Evolutionary conservation across 2,329 filamentous ascomycete species (phyloP).

Genomic region (Colletotrichum gigasporum): DNA sequence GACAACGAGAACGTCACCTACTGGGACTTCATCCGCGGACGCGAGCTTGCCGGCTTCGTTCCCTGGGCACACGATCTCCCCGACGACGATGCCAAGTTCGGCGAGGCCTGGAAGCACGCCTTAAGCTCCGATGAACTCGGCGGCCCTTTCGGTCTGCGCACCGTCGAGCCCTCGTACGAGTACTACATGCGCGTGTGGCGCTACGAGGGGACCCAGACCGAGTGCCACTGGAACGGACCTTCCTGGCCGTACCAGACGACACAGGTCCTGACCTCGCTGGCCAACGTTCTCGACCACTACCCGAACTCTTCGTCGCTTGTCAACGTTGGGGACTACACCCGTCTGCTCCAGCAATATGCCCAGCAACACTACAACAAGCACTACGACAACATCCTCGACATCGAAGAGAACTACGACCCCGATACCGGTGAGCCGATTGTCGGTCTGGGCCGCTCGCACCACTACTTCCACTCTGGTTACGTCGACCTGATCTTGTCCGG

Average conservation of each 20-base stretch:
- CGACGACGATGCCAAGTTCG: constrained; percentile 42
- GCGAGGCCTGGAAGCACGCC: constrained; percentile 39
- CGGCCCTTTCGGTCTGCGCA: constrained; percentile 51
- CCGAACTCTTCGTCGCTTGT: constrained; percentile 37
- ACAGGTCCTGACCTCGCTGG: constrained; percentile 51
- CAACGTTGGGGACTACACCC: constrained; percentile 47
- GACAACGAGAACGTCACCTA: constrained; percentile 47
- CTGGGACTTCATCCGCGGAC: constrained; percentile 23
- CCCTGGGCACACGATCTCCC: constrained; percentile 53
- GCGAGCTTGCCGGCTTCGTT: constrained; percentile 52
- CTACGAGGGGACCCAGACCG: constrained; percentile 30
- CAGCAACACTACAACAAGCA: constrained; percentile 50
- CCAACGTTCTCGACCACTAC: constrained; percentile 42
- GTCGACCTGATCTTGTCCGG: constrained; percentile 55
- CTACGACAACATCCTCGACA: constrained; percentile 37
- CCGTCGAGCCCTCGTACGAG: constrained; percentile 49
- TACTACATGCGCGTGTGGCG: constrained; percentile 42
- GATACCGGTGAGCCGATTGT: constrained; percentile 37
- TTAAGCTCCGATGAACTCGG: constrained; percentile 13
- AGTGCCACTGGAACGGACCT: constrained; percentile 55
- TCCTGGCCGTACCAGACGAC: constrained; percentile 56
- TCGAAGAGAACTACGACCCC: constrained; percentile 54
- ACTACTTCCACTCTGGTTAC: constrained; percentile 56
- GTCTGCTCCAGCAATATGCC: constrained; percentile 49
- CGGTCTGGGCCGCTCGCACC: constrained; percentile 38